phyloP scores from a whole-genome alignment of 352 stramenopile genomes.

The Phytophthora tentaculata region DNA sequence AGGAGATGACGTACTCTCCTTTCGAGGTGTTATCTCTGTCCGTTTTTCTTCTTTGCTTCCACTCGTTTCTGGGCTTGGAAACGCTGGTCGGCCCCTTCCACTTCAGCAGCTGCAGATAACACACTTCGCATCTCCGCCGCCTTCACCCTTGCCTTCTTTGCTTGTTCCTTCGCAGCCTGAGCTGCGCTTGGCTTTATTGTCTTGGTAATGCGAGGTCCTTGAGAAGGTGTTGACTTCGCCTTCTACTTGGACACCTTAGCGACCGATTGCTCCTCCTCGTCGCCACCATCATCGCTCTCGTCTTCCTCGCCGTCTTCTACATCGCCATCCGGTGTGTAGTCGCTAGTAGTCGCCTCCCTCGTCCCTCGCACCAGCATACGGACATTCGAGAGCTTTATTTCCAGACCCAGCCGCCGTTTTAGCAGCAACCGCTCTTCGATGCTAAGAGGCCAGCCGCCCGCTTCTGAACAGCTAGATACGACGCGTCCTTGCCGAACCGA shows the following conservation, averaged over 20 bases:
- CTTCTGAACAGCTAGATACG: background rate
- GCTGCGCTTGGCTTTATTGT: slow-evolving; percentile 1
- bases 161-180: background rate
- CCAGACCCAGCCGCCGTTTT: too few species aligned
- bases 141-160: background rate
- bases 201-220: background rate
- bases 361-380: background rate
- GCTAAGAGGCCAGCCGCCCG: background rate
- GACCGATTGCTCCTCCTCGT: background rate
- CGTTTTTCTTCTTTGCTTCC: background rate
- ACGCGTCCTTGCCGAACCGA: background rate
- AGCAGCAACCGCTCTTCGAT: too few species aligned
- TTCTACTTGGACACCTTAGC: background rate
- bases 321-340: background rate
- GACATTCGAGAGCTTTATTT: background rate
- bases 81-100: background rate
- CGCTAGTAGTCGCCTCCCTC: background rate
- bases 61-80: too few species aligned
- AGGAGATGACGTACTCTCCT: too few species aligned
- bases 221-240: background rate
- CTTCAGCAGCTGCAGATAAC: background rate
- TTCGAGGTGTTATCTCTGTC: too few species aligned
- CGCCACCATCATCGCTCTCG: background rate
- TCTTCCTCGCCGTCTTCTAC: background rate
- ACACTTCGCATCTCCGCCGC: background rate